phyloP scores from a whole-genome alignment of 768 basidiomycete genomes.

The Xerocomellus chrysenteron region DNA sequence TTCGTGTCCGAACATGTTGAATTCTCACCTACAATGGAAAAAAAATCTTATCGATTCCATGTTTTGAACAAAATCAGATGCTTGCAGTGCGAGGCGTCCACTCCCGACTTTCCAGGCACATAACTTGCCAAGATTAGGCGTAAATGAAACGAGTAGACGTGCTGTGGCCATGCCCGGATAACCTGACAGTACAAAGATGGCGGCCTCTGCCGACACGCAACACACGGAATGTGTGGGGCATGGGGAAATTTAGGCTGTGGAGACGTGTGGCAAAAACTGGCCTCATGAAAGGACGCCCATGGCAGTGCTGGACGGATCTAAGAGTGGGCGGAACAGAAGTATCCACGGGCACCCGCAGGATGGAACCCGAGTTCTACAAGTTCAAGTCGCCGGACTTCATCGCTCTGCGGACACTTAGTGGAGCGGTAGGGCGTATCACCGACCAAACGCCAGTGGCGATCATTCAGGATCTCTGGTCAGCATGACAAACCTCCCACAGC shows the following conservation, averaged over 20 bases:
- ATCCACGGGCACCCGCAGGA: constrained; percentile 11
- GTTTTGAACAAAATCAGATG: no score
- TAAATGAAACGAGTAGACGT: constrained; percentile 2
- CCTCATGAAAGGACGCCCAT: constrained; percentile 6
- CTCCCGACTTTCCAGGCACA: constrained; percentile 13
- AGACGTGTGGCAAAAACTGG: constrained; percentile 7
- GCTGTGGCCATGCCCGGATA: constrained; percentile 14
- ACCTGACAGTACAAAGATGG: constrained; percentile 26
- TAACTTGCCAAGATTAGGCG: constrained; percentile 13
- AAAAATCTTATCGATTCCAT: no score
- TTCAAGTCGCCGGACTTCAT: neutral
- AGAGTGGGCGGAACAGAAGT: constrained; percentile 12
- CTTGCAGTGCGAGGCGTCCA: neutral
- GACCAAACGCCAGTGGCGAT: neutral
- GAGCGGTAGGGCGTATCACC: constrained; percentile 4
- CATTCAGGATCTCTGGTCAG: neutral
- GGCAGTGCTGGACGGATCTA: constrained; percentile 25
- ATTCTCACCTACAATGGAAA: no score
- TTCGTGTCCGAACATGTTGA: no score
- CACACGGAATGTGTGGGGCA: constrained; percentile 19
- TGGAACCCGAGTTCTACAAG: neutral
- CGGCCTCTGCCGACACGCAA: constrained; percentile 21
- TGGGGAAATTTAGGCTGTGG: constrained; percentile 27
- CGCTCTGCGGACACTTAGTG: neutral
- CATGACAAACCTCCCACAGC: neutral